These are phyloP conservation scores for Acephala macrosclerotiorum DNA, from an alignment of 2,329 filamentous ascomycete genomes.

Conservation along the genomic window DNA sequence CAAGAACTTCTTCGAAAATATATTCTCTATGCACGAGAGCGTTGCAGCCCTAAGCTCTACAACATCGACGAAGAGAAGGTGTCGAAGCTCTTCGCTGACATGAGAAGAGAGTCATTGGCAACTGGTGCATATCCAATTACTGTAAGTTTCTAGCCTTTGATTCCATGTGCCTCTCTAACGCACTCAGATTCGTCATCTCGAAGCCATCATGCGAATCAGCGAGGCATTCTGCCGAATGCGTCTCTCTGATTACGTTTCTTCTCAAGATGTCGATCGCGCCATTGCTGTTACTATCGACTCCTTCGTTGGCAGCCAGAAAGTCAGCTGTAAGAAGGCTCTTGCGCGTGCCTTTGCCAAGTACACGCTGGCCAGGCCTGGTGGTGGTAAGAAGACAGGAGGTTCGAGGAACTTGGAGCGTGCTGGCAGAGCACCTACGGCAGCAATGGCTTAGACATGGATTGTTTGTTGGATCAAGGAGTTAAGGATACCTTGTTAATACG, in stretches of 20 bases:
- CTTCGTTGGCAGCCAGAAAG: conserved; percentile 95
- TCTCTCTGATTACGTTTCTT: conserved; percentile 91
- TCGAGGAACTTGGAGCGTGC: conserved; percentile 36
- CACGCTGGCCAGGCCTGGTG: conserved; percentile 56
- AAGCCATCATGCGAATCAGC: conserved; percentile 95
- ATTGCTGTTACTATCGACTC: conserved; percentile 97
- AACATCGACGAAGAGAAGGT: conserved; percentile 99
- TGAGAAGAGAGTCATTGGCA: conserved; percentile 89
- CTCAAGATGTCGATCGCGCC: conserved; percentile 92
- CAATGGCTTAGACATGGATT: conserved; percentile 35
- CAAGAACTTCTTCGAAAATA: conserved; percentile 95
- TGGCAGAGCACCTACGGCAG: conserved; percentile 35
- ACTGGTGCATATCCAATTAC: conserved; percentile 98
- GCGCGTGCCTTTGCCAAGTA: conserved; percentile 97
- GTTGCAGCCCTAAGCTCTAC: conserved; percentile 89
- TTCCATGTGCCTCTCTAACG: conserved; percentile 21
- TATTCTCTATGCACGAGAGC: conserved; percentile 92
- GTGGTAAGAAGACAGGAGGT: conserved; percentile 38
- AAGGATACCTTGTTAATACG: conserved; percentile 9
- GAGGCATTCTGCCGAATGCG: conserved; percentile 98
- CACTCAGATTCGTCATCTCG: conserved; percentile 86
- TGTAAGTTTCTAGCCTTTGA: conserved; percentile 61
- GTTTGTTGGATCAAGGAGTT: conserved; percentile 10
- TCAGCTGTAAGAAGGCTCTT: conserved; percentile 96
- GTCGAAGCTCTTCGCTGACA: conserved; percentile 91